Percentiles rank a stretch among this genome's conserved stretches.
Conservation (phyloP, 805 yeast species). For the Spathaspora passalidarum region DNA sequence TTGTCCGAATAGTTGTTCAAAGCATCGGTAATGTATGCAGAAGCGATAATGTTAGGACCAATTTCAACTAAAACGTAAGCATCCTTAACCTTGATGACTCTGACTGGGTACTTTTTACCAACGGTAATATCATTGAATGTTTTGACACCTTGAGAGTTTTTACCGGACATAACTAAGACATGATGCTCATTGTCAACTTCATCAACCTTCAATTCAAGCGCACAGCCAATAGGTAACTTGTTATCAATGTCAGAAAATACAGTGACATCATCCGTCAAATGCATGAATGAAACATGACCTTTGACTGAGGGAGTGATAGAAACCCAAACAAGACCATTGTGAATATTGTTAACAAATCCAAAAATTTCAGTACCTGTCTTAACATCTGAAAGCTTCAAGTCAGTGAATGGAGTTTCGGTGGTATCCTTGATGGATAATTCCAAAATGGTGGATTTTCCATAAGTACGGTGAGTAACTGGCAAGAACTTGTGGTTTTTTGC, state of each 20-base stretch:
- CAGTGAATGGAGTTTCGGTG: slow-evolving; percentile 24
- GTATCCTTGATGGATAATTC: slow-evolving; percentile 61
- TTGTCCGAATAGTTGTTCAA: slow-evolving; percentile 60
- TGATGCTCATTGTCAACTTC: slow-evolving; percentile 53
- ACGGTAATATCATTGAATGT: slow-evolving; percentile 49
- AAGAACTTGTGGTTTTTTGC: slow-evolving; percentile 63
- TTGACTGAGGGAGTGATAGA: slow-evolving; percentile 64
- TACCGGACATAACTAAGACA: slow-evolving; percentile 47
- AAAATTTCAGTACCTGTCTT: slow-evolving; percentile 48
- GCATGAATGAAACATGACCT: slow-evolving; percentile 65
- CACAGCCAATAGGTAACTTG: slow-evolving; percentile 71
- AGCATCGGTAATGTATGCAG: slow-evolving; percentile 75
- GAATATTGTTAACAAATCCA: slow-evolving; percentile 65
- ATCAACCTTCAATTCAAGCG: slow-evolving; percentile 56
- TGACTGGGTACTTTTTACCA: slow-evolving; percentile 59
- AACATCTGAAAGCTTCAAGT: slow-evolving; percentile 40
- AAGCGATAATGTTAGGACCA: slow-evolving; percentile 59
- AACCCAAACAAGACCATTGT: slow-evolving; percentile 63
- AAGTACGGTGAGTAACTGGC: slow-evolving; percentile 56
- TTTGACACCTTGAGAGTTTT: slow-evolving; percentile 35
- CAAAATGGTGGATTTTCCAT: slow-evolving; percentile 52
- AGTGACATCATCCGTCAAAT: slow-evolving; percentile 54
- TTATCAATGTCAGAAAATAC: slow-evolving; percentile 48
- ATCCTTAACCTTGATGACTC: slow-evolving; percentile 56
- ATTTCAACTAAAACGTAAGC: slow-evolving; percentile 65